Percentiles rank a stretch among this genome's conserved stretches.
Evolutionary conservation across 1,139 yeast species (phyloP).

Genomic region (Hemisphaericaspora subhashii): DNA sequence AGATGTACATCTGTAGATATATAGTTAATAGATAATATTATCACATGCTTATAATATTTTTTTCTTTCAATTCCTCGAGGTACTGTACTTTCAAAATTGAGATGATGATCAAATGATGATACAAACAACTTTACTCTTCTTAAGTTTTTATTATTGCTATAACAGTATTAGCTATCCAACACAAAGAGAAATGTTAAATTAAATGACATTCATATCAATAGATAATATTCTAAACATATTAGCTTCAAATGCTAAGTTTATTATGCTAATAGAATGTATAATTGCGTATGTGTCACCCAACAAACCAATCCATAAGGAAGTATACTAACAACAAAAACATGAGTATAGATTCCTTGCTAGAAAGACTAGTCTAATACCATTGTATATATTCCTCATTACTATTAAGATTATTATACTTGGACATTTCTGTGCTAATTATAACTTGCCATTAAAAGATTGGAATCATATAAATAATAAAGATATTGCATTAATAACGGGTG

Average conservation of each 20-base stretch:
- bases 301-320: too few species aligned
- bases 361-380: constrained; percentile 9
- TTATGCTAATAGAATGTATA: constrained; percentile 9
- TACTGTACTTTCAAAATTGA: too few species aligned
- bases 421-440: constrained; percentile 8
- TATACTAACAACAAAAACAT: too few species aligned
- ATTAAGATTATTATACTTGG: constrained; percentile 6
- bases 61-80: too few species aligned
- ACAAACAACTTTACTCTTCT: too few species aligned
- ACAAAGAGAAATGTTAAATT: too few species aligned
- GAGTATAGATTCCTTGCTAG: constrained; percentile 8
- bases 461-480: constrained; percentile 19
- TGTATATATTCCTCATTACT: constrained; percentile 6
- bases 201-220: constrained; percentile 6
- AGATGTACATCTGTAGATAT: constrained; percentile 1
- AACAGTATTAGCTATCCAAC: too few species aligned
- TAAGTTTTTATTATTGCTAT: too few species aligned
- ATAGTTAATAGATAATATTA: too few species aligned
- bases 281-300: constrained; percentile 9
- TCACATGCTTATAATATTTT: too few species aligned
- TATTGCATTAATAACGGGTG: constrained; percentile 62
- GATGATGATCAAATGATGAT: too few species aligned
- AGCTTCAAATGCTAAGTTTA: constrained; percentile 5
- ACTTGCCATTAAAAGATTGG: constrained; percentile 14
- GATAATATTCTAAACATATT: constrained; percentile 8